Conservation (phyloP, 2,329 filamentous ascomycete species). For the Ophiocordyceps australis region DNA sequence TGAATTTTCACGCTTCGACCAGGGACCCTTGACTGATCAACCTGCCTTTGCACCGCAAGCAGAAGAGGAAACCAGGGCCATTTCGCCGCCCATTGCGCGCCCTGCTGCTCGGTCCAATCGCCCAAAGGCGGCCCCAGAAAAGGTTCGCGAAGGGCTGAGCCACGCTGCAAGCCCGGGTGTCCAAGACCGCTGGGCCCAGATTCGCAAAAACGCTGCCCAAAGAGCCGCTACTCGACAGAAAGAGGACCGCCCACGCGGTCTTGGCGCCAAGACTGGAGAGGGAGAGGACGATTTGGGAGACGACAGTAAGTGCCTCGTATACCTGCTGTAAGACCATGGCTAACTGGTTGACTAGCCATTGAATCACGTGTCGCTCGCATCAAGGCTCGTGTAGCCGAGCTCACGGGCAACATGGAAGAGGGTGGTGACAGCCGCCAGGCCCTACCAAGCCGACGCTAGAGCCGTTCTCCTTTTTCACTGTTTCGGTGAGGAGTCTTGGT, state of each 20-base stretch:
- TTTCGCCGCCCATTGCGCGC: conserved; percentile 32
- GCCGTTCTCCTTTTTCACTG: too few species aligned
- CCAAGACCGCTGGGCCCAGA: conserved; percentile 85
- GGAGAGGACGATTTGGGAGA: conserved; percentile 79
- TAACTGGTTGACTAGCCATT: conserved; percentile 45
- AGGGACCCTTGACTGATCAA: conserved; percentile 74
- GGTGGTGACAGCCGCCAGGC: conserved; percentile 18
- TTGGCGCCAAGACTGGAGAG: conserved; percentile 37
- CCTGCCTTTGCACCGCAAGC: conserved; percentile 62
- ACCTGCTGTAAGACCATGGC: conserved; percentile 1
- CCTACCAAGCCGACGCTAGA: conserved; percentile 7
- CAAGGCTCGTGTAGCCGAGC: conserved; percentile 87
- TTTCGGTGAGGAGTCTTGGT: too few species aligned
- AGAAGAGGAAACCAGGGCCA: conserved; percentile 28
- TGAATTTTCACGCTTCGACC: conserved; percentile 57
- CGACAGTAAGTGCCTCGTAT: conserved; percentile 55
- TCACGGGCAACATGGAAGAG: conserved; percentile 79
- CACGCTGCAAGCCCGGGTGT: conserved; percentile 15
- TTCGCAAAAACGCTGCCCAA: conserved; percentile 83
- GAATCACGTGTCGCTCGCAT: conserved; percentile 93
- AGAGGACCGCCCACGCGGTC: conserved; percentile 40
- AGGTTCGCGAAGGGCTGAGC: conserved; percentile 14
- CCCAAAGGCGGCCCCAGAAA: conserved; percentile 8
- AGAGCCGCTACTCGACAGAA: conserved; percentile 47
- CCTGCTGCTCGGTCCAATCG: conserved; percentile 10